A percentile compares a stretch with the other conserved stretches of the same genome.
Evolutionary conservation across 495 filamentous ascomycete species (phyloP).

Genomic region (Penicillium crystallinum): DNA sequence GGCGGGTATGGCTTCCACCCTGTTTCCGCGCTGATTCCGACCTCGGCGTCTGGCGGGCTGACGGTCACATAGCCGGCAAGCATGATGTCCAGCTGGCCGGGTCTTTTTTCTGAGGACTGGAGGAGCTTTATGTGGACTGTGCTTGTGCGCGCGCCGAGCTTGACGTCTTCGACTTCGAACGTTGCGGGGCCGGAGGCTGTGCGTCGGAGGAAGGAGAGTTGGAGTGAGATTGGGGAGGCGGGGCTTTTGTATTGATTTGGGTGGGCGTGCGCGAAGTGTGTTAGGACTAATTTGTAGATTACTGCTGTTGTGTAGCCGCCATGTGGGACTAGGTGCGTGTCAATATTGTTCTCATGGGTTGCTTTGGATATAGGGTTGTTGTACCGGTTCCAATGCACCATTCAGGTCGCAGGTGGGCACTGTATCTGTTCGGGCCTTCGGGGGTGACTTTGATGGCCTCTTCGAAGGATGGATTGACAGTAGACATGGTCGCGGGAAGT

Average conservation of each 20-base stretch:
- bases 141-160: conserved; percentile 65
- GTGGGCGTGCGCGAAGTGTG: conserved; percentile 63
- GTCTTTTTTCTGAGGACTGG: conserved; percentile 33
- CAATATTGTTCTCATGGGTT: no score
- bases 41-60: conserved; percentile 52
- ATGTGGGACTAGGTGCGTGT: conserved; percentile 59
- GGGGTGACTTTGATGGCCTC: conserved; percentile 52
- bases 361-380: neutral
- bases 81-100: conserved; percentile 42
- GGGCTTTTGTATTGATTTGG: conserved; percentile 53
- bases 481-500: conserved; percentile 4
- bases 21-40: conserved; percentile 52
- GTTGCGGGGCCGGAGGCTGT: conserved; percentile 57
- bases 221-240: conserved; percentile 54
- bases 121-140: conserved; percentile 64
- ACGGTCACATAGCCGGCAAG: conserved; percentile 67
- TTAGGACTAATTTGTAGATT: conserved; percentile 54
- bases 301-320: conserved; percentile 70
- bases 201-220: conserved; percentile 68
- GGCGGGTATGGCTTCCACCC: conserved; percentile 45
- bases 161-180: conserved; percentile 64
- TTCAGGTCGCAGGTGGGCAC: conserved; percentile 49
- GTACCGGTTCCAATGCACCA: conserved; percentile 70
- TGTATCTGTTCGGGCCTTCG: conserved; percentile 58
- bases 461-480: conserved; percentile 41